Percentiles rank a stretch among this genome's conserved stretches.
phyloP scores from a whole-genome alignment of 225 moss, liverwort and hornwort genomes.

The Physcomitrium patens region DNA sequence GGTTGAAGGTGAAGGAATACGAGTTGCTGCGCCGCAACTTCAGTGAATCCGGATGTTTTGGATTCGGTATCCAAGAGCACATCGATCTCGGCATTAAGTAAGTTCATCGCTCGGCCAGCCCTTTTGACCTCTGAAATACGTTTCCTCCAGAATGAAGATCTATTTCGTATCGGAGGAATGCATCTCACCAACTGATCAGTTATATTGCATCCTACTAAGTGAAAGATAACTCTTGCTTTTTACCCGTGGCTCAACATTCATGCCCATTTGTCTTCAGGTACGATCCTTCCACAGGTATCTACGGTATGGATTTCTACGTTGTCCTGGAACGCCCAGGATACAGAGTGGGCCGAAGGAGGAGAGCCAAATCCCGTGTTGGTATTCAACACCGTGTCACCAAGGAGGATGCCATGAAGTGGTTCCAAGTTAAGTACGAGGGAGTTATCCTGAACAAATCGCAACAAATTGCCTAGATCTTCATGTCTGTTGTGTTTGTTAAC shows the following conservation, averaged over 20 bases:
- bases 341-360: conserved; percentile 49
- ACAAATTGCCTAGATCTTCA: conserved; percentile 18
- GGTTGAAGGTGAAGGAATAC: conserved; percentile 56
- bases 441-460: conserved; percentile 57
- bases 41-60: conserved; percentile 56
- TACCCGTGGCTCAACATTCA: no score
- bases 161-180: neutral
- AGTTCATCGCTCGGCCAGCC: neutral
- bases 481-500: conserved; percentile 15
- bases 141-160: neutral
- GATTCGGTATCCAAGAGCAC: conserved; percentile 59
- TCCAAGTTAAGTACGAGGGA: conserved; percentile 58
- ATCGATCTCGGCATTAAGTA: conserved; percentile 60
- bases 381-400: conserved; percentile 59
- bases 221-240: no score
- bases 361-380: conserved; percentile 51
- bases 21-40: conserved; percentile 56
- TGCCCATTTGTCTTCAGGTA: conserved; percentile 22
- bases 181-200: neutral
- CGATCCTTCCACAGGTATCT: conserved; percentile 56
- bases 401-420: conserved; percentile 60
- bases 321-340: conserved; percentile 57
- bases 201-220: no score
- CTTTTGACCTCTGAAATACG: neutral
- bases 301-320: conserved; percentile 57